Conservation (phyloP, 139 green algal species). For the Tetratostichococcus sp. region DNA sequence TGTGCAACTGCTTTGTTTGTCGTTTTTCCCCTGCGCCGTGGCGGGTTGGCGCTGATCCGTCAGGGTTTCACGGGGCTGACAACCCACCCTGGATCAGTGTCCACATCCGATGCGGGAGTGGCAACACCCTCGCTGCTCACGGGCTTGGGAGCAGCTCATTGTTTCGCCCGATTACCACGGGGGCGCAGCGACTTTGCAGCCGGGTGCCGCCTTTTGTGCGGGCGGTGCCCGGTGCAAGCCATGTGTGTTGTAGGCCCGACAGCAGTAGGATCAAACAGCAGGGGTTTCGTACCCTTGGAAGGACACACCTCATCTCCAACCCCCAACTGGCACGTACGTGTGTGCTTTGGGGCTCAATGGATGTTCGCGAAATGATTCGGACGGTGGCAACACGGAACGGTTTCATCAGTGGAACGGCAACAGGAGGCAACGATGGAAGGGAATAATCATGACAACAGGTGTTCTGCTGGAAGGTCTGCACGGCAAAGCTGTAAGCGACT, state of each 20-base stretch:
- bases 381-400: not conserved
- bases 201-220: not conserved
- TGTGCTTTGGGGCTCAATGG: not conserved
- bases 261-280: not conserved
- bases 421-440: not conserved
- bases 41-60: too few relatives aligned
- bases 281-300: too few relatives aligned
- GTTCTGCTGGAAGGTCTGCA: not conserved
- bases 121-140: too few relatives aligned
- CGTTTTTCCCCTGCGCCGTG: not conserved
- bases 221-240: too few relatives aligned
- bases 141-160: not conserved
- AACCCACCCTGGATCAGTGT: too few relatives aligned
- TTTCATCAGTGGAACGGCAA: not conserved
- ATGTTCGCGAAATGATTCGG: not conserved
- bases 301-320: too few relatives aligned
- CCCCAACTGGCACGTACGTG: not conserved
- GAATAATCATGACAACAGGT: not conserved
- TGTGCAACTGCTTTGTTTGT: not conserved
- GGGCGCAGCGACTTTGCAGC: not conserved
- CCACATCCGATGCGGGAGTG: too few relatives aligned
- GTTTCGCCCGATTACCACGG: not conserved
- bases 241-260: slow-evolving; percentile 1
- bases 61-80: too few relatives aligned
- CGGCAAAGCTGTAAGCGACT: not conserved